Conservation (phyloP, 768 basidiomycete species). For the Lactarius quietus region DNA sequence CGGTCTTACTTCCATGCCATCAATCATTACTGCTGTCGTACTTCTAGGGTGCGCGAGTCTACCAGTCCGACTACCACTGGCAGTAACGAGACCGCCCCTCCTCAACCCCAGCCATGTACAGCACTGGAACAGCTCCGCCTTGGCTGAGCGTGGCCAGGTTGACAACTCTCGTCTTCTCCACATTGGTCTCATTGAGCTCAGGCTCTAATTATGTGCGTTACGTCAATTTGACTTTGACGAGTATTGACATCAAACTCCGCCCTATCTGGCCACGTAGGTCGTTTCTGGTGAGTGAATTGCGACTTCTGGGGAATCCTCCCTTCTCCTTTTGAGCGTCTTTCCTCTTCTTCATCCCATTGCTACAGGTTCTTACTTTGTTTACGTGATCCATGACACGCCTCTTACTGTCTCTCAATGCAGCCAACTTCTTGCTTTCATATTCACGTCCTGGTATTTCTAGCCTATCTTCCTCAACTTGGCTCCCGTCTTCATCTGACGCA, state of each 20-base stretch:
- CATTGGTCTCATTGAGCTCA: constrained; percentile 57
- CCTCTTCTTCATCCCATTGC: not conserved
- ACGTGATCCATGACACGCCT: too few species aligned
- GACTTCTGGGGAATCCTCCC: not conserved
- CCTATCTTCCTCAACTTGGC: constrained; percentile 86
- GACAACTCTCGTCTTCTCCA: constrained; percentile 44
- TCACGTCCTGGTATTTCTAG: constrained; percentile 35
- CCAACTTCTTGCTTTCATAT: too few species aligned
- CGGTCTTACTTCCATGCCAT: not conserved
- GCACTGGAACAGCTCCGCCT: not conserved
- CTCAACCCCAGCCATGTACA: not conserved
- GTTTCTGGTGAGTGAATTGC: constrained; percentile 35
- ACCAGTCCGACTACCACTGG: too few species aligned
- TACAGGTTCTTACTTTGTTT: not conserved
- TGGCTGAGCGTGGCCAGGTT: constrained; percentile 8
- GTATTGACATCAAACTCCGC: not conserved
- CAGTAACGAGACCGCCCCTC: not conserved
- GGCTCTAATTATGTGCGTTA: constrained; percentile 73
- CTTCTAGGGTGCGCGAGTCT: too few species aligned
- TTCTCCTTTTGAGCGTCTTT: not conserved
- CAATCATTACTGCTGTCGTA: not conserved
- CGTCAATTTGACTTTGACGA: not conserved
- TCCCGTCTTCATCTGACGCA: constrained; percentile 70
- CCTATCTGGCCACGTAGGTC: constrained; percentile 29
- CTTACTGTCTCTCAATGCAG: not conserved